Evolutionary conservation across 192 early-diverging fungal genomes (phyloP).

Genomic region (Blastocladiella britannica): DNA sequence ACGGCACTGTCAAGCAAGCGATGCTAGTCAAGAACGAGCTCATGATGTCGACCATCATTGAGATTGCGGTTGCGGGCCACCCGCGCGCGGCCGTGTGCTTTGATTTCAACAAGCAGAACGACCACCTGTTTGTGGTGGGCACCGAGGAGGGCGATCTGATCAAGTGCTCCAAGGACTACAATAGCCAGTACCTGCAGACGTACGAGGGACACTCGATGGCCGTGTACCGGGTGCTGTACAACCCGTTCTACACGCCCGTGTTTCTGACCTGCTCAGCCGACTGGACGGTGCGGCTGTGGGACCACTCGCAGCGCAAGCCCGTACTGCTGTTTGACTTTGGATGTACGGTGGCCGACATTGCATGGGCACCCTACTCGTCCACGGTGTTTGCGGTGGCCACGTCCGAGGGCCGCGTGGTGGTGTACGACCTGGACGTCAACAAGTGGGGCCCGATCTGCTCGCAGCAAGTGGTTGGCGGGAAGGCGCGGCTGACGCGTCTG

Average conservation of each 20-base stretch:
- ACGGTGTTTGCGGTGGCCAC: conserved; percentile 40
- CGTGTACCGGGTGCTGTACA: conserved; percentile 35
- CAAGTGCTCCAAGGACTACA: conserved; percentile 40
- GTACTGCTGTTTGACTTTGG: conserved; percentile 37
- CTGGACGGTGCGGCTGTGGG: conserved; percentile 44
- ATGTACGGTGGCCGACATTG: conserved; percentile 31
- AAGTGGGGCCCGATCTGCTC: conserved; percentile 41
- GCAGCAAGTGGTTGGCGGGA: conserved; percentile 27
- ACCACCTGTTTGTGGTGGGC: conserved; percentile 38
- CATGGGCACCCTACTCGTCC: conserved; percentile 42
- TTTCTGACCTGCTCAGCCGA: conserved; percentile 34
- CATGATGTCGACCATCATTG: conserved; percentile 14
- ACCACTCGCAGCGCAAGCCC: conserved; percentile 25
- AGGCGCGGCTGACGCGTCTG: conserved; percentile 37
- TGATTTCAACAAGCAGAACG: conserved; percentile 33
- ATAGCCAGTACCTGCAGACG: conserved; percentile 28
- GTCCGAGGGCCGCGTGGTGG: conserved; percentile 36
- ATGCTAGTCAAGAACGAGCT: conserved; percentile 38
- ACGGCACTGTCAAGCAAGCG: conserved; percentile 37
- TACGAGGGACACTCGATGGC: conserved; percentile 41
- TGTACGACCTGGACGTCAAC: conserved; percentile 36
- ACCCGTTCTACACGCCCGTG: conserved; percentile 26
- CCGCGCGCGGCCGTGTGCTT: conserved; percentile 15
- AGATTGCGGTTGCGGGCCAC: neutral
- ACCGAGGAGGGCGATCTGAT: conserved; percentile 40